Evolutionary conservation across 176 grass and related monocot species (phyloP).

Genomic region (Zea luxurians): DNA sequence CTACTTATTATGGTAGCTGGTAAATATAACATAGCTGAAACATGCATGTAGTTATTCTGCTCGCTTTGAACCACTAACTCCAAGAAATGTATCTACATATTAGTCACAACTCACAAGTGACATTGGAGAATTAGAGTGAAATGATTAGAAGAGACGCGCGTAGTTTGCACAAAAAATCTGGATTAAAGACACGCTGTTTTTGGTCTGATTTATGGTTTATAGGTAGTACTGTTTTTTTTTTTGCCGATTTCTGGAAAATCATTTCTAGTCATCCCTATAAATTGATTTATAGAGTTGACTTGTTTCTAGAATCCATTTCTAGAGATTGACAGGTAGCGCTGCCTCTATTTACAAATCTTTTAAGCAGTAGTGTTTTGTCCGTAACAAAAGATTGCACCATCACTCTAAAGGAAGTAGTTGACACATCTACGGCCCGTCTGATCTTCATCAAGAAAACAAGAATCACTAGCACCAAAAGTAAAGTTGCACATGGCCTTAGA

Average conservation of each 20-base stretch:
- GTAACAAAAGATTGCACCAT: constrained; percentile 8
- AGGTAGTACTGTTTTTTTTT: too few relatives aligned
- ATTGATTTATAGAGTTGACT: not conserved
- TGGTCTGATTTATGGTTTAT: too few relatives aligned
- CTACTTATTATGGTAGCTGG: constrained; percentile 13
- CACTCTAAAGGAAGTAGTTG: constrained; percentile 14
- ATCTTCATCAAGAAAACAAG: constrained; percentile 31
- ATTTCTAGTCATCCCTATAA: too few relatives aligned
- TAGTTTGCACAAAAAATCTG: not conserved
- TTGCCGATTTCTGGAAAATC: too few relatives aligned
- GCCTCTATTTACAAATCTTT: not conserved
- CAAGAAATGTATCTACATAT: not conserved
- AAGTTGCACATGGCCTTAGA: constrained; percentile 11
- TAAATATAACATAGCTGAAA: constrained; percentile 19
- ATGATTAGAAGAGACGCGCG: not conserved
- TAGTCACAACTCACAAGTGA: not conserved
- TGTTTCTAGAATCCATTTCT: not conserved
- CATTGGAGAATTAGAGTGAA: not conserved
- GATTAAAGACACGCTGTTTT: too few relatives aligned
- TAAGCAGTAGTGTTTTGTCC: not conserved
- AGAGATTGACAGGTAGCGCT: not conserved
- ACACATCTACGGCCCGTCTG: constrained; percentile 20
- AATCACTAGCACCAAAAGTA: constrained; percentile 13
- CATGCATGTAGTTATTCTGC: not conserved
- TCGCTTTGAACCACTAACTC: constrained; percentile 6